Base-by-base conservation (phyloP, 2,329 filamentous ascomycete species). In the Diaporthe sp. region DNA sequence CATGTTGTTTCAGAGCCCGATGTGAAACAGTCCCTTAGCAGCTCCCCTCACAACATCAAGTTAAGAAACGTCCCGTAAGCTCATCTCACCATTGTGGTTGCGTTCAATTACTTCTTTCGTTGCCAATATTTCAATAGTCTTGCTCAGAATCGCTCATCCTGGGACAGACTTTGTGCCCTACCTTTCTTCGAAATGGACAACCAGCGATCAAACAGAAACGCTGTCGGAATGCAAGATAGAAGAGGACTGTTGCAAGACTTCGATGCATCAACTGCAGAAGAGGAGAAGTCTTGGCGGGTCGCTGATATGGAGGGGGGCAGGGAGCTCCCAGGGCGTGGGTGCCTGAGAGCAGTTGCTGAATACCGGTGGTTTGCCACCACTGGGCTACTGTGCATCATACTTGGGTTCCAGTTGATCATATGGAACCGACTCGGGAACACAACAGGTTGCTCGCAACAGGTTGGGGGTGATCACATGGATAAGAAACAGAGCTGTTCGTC, bases 391-490 rank as follows among this genome's bases (percentile, higher is more conserved):
- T 59, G 81, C 13, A 73, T 81, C 12, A 81, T 83, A 35, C 71
- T 82, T 9, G 78, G 73, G 7, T 70, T 83, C 19, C 65, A 69
- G 37, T 19, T 75, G 22, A 25, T 81, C 9, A 77, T 78, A 58
- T 47, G 79, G 66, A 77, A 75, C 76, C 59, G 50, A 19, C 75
- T 71, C 63, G 63, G 30, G 25, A 72, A 30, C 27, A 63, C 56
- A 7, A 37, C 55, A 30, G 15, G 42, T 9, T 59, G 17, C 27
- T 76, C 75, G 25, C 78, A 77, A 77, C 83, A 86, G 74, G 81
- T 85, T 32, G 83, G 83, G 9, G 83, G 83, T 15, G 84, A 85
- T 47, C 79, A 82, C 32, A 81, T 81, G 1, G 82, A 80, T 2
- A 78, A 81, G 15, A 81, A 81, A 1, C 83, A 84, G n/a, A 80